These are phyloP conservation scores for Epichloe gansuensis DNA, from an alignment of 2,329 filamentous ascomycete genomes.

Conservation along the genomic window DNA sequence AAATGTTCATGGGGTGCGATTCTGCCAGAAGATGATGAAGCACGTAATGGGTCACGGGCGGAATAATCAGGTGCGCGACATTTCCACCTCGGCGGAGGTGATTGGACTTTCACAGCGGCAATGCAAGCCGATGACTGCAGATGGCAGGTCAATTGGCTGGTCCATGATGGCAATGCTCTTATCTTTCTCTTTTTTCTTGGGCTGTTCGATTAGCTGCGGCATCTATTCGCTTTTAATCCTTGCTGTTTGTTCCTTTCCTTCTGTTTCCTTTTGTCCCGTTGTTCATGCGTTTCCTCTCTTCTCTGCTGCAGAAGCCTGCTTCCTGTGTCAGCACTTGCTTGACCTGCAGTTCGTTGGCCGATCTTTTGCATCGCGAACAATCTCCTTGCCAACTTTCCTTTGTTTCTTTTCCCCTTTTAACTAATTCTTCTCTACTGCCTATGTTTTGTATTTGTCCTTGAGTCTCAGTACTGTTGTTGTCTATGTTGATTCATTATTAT, in stretches of 20 bases:
- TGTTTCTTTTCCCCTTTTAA: not conserved
- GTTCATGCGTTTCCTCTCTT: not conserved
- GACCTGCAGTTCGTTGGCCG: not conserved
- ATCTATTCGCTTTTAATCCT: not conserved
- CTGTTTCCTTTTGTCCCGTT: not conserved
- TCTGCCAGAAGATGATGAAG: slow-evolving; percentile 14
- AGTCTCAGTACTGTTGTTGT: slow-evolving; percentile 13
- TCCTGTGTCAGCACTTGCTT: not conserved
- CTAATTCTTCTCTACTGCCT: slow-evolving; percentile 4
- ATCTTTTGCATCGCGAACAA: not conserved
- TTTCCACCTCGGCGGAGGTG: slow-evolving; percentile 13
- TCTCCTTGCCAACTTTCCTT: not conserved
- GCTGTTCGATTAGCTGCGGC: not conserved
- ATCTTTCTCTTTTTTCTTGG: not conserved
- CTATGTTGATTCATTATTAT: slow-evolving; percentile 11
- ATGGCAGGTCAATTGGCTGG: slow-evolving; percentile 34
- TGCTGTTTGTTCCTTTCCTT: not conserved
- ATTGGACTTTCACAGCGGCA: slow-evolving; percentile 18
- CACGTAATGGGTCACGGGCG: slow-evolving; percentile 13
- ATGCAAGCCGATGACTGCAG: slow-evolving; percentile 33
- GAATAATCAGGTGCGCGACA: slow-evolving; percentile 13
- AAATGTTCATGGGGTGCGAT: slow-evolving; percentile 11
- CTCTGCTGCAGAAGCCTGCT: not conserved
- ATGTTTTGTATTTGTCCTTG: slow-evolving; percentile 12
- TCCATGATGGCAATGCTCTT: slow-evolving; percentile 29